Conservation (phyloP, 225 moss, liverwort and hornwort species). For the Polytrichum commune region DNA sequence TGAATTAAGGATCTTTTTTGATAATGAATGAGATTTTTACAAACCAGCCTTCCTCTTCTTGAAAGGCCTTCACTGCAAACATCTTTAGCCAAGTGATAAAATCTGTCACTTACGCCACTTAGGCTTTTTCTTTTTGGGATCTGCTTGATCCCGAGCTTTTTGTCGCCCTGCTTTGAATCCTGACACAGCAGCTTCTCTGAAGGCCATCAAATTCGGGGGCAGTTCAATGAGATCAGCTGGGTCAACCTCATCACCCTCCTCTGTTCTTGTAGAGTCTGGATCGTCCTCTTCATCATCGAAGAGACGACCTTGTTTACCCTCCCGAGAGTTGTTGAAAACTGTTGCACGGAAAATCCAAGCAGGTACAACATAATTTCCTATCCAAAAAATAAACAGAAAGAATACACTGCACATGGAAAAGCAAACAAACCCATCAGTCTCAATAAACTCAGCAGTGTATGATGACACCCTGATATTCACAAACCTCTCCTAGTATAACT, state of each 20-base stretch:
- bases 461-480: background rate
- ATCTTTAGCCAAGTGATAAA: background rate
- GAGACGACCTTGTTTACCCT: slow-evolving; percentile 4
- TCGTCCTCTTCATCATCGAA: background rate
- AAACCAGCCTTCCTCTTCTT: too few species aligned
- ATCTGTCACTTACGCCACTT: slow-evolving; percentile 14
- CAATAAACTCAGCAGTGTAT: background rate
- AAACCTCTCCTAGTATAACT: background rate
- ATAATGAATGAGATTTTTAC: too few species aligned
- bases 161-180: slow-evolving; percentile 49
- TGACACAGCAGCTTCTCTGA: slow-evolving; percentile 25
- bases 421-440: background rate
- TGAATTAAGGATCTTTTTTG: too few species aligned
- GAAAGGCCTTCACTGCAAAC: too few species aligned
- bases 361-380: slow-evolving; percentile 39
- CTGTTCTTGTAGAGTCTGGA: background rate
- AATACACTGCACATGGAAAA: slow-evolving; percentile 20
- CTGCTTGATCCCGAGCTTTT: slow-evolving; percentile 22
- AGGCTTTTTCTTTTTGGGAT: slow-evolving; percentile 6
- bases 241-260: slow-evolving; percentile 26
- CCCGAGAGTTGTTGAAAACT: slow-evolving; percentile 21
- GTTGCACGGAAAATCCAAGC: slow-evolving; percentile 52
- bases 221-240: slow-evolving; percentile 40
- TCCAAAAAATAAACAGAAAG: slow-evolving; percentile 30
- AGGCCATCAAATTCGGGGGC: slow-evolving; percentile 34